Evolutionary conservation across 31 red algal species (phyloP).

Genomic region (Porphyra umbilicalis): DNA sequence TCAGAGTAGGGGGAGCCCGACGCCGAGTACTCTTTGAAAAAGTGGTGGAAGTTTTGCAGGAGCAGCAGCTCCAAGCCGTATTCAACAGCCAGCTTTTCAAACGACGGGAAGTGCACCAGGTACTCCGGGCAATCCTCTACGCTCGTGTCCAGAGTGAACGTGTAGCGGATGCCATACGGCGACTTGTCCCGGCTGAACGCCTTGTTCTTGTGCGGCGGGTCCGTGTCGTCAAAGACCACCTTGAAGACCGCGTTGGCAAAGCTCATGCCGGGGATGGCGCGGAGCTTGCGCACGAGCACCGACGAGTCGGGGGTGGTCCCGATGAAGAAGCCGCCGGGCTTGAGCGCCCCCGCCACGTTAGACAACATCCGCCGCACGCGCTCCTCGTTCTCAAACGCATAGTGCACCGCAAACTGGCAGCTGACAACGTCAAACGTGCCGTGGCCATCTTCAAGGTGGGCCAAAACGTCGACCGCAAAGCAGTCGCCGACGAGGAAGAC

Average conservation of each 20-base stretch:
- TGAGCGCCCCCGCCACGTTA: constrained; percentile 70
- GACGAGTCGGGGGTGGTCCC: constrained; percentile 88
- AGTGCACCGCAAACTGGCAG: constrained; percentile 96
- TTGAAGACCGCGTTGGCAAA: constrained; percentile 55
- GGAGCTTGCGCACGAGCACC: constrained; percentile 82
- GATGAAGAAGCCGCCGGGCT: constrained; percentile 91
- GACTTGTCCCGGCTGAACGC: constrained; percentile 17
- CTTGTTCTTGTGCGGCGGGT: constrained; percentile 15
- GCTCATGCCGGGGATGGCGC: constrained; percentile 31
- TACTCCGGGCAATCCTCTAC: constrained; percentile 88
- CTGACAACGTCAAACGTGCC: constrained; percentile 72
- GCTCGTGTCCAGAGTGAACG: constrained; percentile 74
- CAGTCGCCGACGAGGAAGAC: constrained; percentile 61
- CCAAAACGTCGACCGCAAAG: constrained; percentile 32
- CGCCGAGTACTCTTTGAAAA: constrained; percentile 42
- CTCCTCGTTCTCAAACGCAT: constrained; percentile 81
- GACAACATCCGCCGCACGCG: constrained; percentile 63
- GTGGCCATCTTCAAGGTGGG: constrained; percentile 12
- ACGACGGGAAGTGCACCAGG: constrained; percentile 69
- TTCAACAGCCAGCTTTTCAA: constrained; percentile 50
- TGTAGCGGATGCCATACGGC: constrained; percentile 80
- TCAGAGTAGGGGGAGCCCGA: constrained; percentile 28
- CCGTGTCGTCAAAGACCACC: constrained; percentile 47
- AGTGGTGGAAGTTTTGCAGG: constrained; percentile 82
- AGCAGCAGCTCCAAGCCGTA: constrained; percentile 77